Conservation (phyloP, 345 rosid genomes). For the Eucalyptus cloeziana region DNA sequence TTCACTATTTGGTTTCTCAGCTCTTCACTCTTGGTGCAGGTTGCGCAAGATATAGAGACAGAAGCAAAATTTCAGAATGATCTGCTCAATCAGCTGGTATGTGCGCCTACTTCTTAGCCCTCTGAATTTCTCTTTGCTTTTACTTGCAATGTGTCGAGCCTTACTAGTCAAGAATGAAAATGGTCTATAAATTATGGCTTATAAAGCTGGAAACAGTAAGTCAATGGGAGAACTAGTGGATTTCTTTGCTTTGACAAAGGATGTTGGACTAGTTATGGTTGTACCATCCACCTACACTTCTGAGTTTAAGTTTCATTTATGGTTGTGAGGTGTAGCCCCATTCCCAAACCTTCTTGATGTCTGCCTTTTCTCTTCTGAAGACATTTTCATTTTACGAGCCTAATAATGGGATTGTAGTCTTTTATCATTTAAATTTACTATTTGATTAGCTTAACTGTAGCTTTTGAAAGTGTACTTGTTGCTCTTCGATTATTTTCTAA, state of each 20-base stretch:
- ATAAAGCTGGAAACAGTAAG: not conserved
- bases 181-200: not conserved
- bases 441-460: not conserved
- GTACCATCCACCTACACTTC: not conserved
- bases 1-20: not conserved
- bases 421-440: not conserved
- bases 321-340: not conserved
- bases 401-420: not conserved
- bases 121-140: not conserved
- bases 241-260: not conserved
- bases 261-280: not conserved
- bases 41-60: conserved; percentile 7
- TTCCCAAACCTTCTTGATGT: not conserved
- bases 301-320: not conserved
- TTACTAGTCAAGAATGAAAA: not conserved
- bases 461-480: not conserved
- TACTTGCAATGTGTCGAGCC: not conserved
- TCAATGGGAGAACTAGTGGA: not conserved
- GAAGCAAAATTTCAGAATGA: conserved; percentile 79
- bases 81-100: conserved; percentile 72
- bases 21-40: not conserved
- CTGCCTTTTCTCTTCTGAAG: not conserved
- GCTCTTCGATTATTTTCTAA: not conserved
- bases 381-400: not conserved
- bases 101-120: not conserved